Base-by-base conservation (phyloP, 257 asterid genomes). In the Thymus quinquecostatus region DNA sequence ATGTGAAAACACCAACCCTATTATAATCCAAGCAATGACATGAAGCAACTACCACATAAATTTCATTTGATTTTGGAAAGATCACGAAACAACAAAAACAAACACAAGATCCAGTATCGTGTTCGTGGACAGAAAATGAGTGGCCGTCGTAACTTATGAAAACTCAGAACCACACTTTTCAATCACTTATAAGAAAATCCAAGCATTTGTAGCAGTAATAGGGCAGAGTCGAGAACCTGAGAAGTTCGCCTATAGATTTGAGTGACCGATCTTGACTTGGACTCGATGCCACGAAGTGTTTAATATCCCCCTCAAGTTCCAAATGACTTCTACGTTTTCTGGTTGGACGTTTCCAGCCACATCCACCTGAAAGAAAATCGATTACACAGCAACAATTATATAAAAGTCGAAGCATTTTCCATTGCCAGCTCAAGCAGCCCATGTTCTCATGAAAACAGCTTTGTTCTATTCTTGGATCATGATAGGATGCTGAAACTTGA, bases 221-320 rank as follows among this genome's bases (percentile, higher is more conserved):
- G 67, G 21, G 67, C 67, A 41, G 21, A 21, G 21, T 21, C 21
- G 5, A 36, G 66, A 60, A 62, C 67, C 6, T 11, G 30, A 45
- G 47, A 43, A 9, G 27, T 62, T 70, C 29, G 65, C 80, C 84
- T 91, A 95, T 77, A 89, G 79, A 75, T 84, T 89, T 40, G 99
- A 90, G 78, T 79, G 98, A 50, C 95, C 92, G 32, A 87, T 79
- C 29, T 87, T 85, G 55, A 92, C 88, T 1, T 84, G 77, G 82
- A 92, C 95, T 33, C 94, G 88, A 80, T 95, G 99, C 99, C 99
- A 95, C 33, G 99, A 92, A 49, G 95, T 95, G 84, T 95, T 95
- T 45, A 95, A 75, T 73, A 95, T 83, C 33, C 99, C 98, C 84
- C 99, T 86, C 88, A 95, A 83, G 80, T 95, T 95, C 99, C 99